These are phyloP conservation scores for Tuber microsphaerosporum DNA, from an alignment of 495 filamentous ascomycete species.

Conservation along the genomic window DNA sequence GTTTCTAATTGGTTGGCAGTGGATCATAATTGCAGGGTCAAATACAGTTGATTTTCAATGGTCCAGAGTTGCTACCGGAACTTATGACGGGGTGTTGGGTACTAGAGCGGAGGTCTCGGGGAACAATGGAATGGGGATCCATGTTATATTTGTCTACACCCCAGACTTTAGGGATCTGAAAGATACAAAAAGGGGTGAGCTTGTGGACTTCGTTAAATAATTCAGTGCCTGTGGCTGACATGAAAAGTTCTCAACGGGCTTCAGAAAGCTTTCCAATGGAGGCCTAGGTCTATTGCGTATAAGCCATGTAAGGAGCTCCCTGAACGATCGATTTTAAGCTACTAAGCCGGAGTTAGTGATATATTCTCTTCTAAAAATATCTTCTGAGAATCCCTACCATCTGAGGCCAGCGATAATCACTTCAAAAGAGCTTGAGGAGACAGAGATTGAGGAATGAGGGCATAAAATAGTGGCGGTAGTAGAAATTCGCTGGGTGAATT, in stretches of 20 bases:
- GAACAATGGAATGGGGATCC: slow-evolving; percentile 42
- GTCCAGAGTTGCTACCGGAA: slow-evolving; percentile 56
- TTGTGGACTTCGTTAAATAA: neutral
- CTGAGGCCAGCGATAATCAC: slow-evolving; percentile 17
- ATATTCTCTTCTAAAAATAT: slow-evolving; percentile 64
- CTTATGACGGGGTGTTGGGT: slow-evolving; percentile 59
- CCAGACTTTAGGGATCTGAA: slow-evolving; percentile 59
- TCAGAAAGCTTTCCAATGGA: slow-evolving; percentile 54
- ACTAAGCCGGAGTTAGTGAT: slow-evolving; percentile 50
- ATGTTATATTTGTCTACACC: slow-evolving; percentile 70
- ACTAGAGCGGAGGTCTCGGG: slow-evolving; percentile 63
- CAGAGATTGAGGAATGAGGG: neutral
- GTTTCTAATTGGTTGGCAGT: slow-evolving; percentile 43
- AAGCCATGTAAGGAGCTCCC: slow-evolving; percentile 52
- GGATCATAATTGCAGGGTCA: slow-evolving; percentile 68
- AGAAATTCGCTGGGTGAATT: slow-evolving; percentile 3
- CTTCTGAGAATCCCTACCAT: slow-evolving; percentile 54
- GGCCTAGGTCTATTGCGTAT: slow-evolving; percentile 57
- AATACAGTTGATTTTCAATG: slow-evolving; percentile 57
- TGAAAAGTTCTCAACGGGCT: slow-evolving; percentile 45
- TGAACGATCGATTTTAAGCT: neutral
- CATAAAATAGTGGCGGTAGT: neutral
- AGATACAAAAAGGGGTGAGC: slow-evolving; percentile 62
- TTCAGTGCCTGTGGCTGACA: neutral
- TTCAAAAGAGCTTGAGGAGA: slow-evolving; percentile 12